Evolutionary conservation across 805 yeast genomes (phyloP), one percentile per base, ranked within the genome.

Genomic region (Wickerhamomyces canadensis): DNA sequence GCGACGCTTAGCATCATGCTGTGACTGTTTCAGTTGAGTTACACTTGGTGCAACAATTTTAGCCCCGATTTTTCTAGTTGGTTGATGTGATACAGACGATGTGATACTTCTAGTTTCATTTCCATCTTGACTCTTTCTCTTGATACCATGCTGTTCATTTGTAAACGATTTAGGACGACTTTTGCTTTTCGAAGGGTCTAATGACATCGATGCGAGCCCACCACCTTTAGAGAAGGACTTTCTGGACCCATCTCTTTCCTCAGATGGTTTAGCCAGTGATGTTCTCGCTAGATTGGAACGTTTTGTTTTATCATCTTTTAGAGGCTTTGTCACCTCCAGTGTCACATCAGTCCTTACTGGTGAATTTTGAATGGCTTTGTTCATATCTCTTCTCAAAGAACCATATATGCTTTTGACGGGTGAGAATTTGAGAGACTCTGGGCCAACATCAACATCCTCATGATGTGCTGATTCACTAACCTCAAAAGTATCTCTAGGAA

Each of bases 351-450:
- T 21, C 10, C 32, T 13, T 13, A 17, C 3, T 21, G 48, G 46
- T 5, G 51, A 41, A 12, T 34, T 18, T 3, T 18, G 29, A 6
- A 43, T 29, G 2, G 44, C 14, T 17, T 40, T 41, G 24, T 49
- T 51, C 55, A 54, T 40, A 27, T 54, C 51, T 12, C 31, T 36
- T 40, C 56, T 49, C 27, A 54, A 24, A 6, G 44, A 39, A 2
- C 57, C 55, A 38, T 53, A 54, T 9, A 52, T 44, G 19, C 57
- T 53, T 31, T 47, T 50, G 12, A 53, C 57, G 11, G 59, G 59
- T 2, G 59, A 50, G 31, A 54, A 50, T 23, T 41, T 13, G 4
- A 29, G 24, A 4, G 32, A 29, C n/a, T 29, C 22, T 5, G 32
- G 12, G 7, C 10, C 23, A 10, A 15, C 38, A 22, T 23, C 38